Evolutionary conservation across 495 filamentous ascomycete genomes (phyloP).

Genomic region (Neurospora sp.): DNA sequence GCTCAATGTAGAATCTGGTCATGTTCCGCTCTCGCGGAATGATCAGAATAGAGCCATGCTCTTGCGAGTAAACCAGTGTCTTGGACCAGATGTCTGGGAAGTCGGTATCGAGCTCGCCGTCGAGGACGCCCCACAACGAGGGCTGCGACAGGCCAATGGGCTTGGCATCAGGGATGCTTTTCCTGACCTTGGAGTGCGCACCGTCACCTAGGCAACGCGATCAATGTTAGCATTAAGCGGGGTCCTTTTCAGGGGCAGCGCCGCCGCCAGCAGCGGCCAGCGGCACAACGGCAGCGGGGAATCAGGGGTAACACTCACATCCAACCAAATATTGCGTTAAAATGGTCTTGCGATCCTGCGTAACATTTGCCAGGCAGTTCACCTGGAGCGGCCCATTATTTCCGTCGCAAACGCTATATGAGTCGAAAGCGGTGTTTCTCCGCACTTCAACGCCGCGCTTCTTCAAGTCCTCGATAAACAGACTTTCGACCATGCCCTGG

Average conservation of each 20-base stretch:
- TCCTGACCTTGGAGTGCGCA: conserved; percentile 44
- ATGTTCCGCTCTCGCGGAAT: conserved; percentile 59
- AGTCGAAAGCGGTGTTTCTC: conserved; percentile 47
- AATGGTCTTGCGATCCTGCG: conserved; percentile 31
- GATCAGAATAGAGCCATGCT: conserved; percentile 53
- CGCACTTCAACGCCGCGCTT: conserved; percentile 46
- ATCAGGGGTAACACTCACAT: conserved; percentile 24
- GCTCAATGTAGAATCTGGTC: conserved; percentile 58
- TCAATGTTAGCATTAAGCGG: conserved; percentile 5
- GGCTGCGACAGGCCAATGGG: conserved; percentile 51
- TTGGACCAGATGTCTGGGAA: conserved; percentile 68
- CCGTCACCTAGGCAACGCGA: conserved; percentile 31
- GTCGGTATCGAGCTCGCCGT: conserved; percentile 55
- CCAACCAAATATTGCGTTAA: conserved; percentile 43
- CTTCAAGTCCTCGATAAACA: conserved; percentile 55
- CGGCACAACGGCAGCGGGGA: neutral
- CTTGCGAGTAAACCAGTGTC: conserved; percentile 48
- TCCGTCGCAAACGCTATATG: conserved; percentile 35
- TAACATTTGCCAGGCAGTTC: conserved; percentile 30
- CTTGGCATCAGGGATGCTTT: conserved; percentile 44
- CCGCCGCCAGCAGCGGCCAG: neutral
- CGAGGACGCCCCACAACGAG: conserved; percentile 61
- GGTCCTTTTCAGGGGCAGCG: neutral
- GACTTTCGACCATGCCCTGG: conserved; percentile 62
- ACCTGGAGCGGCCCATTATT: conserved; percentile 31